These are phyloP conservation scores for Xylogone sp. DNA, from an alignment of 2,329 filamentous ascomycete genomes.

Conservation along the genomic window DNA sequence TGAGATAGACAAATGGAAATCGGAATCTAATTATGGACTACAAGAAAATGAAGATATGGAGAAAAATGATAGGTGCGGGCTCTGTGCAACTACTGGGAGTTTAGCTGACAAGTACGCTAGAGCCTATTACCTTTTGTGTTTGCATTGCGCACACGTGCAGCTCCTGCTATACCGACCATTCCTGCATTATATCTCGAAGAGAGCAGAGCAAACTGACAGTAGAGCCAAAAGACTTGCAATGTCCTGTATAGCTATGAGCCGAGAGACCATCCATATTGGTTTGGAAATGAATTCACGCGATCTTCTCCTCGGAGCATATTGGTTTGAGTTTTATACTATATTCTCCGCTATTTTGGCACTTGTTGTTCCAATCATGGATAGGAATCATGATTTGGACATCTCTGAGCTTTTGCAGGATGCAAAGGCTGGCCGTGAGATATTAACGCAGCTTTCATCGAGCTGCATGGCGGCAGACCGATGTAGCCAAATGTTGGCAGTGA, in stretches of 20 bases:
- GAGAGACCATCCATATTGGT: slow-evolving; percentile 72
- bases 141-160: slow-evolving; percentile 74
- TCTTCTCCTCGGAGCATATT: slow-evolving; percentile 71
- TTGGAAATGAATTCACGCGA: slow-evolving; percentile 70
- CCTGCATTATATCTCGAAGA: slow-evolving; percentile 69
- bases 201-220: slow-evolving; percentile 56
- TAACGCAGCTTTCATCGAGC: slow-evolving; percentile 71
- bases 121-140: slow-evolving; percentile 67
- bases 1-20: background rate
- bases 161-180: slow-evolving; percentile 80
- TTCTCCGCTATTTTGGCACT: slow-evolving; percentile 76
- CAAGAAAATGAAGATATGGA: background rate
- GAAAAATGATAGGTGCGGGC: background rate
- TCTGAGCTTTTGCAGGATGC: slow-evolving; percentile 75
- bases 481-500: slow-evolving; percentile 7
- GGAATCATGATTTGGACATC: slow-evolving; percentile 60
- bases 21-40: background rate
- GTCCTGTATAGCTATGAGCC: slow-evolving; percentile 51
- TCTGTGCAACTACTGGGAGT: background rate
- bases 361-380: slow-evolving; percentile 70
- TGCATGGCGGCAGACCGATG: slow-evolving; percentile 65
- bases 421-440: slow-evolving; percentile 75
- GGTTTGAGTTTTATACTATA: slow-evolving; percentile 78
- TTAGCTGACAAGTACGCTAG: slow-evolving; percentile 33
- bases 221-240: slow-evolving; percentile 68